Evolutionary conservation across 176 grass and related monocot species (phyloP), one percentile per base, ranked within the genome.

Genomic region (Ensete ventricosum): DNA sequence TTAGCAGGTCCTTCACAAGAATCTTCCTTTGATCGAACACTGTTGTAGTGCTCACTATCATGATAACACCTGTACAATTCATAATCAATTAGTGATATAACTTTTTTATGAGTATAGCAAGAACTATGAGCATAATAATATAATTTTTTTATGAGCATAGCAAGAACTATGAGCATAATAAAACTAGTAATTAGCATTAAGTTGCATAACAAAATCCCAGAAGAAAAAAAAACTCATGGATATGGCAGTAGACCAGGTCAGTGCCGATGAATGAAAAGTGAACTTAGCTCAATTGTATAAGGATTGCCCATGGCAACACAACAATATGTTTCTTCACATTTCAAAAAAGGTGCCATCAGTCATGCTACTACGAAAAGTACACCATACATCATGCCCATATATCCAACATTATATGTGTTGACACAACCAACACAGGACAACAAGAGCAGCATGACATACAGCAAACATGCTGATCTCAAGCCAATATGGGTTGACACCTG

Each of bases 11-110:
- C 94, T 79, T 88, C 62, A 80, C 90, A 93, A 88, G 83, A 77
- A 91, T 97, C 94, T 74, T 97, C 94, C 81, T 77, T 85, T 59
- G 87, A 73, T 60, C 94, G 87, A 76, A 97, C 88, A 60, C 94
- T 97, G 43, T 91, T 91, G 76, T 97, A 97, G 69, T 97, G 94
- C 71, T 97, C 94, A 25, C 88, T 85, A 69, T 93, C 73, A 83
- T 97, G 90, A 81, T 93, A 97, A 13, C 83, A 97, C 79, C 90
- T 97, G 34, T 20, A 77, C 51, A 81, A 59, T 69, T 53, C 80
- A 78, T 12, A n/a, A 52, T 23, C 4, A 22, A 76, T 52, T 11
- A 59, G 54, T 11, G 2, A 48, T 59, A 58, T 9, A 14, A 58
- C 19, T 34, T 13, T 17, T 19, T 58, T 58, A n/a, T 11, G 68